These are phyloP conservation scores for Globisporangium cederbergense DNA, from an alignment of 352 stramenopile species.

Conservation along the genomic window DNA sequence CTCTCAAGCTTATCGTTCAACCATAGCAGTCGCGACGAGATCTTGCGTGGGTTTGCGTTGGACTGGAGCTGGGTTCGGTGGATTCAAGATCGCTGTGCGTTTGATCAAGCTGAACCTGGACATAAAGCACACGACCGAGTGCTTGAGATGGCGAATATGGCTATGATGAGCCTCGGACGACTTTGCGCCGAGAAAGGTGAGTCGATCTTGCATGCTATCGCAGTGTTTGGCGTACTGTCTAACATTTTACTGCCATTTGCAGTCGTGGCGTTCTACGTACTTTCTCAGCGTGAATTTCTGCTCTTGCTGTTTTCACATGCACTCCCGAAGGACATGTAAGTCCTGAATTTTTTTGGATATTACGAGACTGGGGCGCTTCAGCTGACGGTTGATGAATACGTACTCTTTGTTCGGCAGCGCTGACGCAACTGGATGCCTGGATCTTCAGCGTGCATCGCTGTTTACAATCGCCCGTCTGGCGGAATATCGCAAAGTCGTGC, in stretches of 20 bases:
- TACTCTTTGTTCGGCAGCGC: neutral
- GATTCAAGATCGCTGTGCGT: slow-evolving; percentile 12
- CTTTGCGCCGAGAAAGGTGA: slow-evolving; percentile 17
- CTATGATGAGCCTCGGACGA: slow-evolving; percentile 14
- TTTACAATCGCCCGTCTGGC: slow-evolving; percentile 30
- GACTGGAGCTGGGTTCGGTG: slow-evolving; percentile 15
- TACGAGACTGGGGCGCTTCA: neutral
- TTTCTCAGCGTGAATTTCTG: slow-evolving; percentile 10
- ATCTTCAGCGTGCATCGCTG: slow-evolving; percentile 25
- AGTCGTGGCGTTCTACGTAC: slow-evolving; percentile 14
- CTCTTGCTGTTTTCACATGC: slow-evolving; percentile 10
- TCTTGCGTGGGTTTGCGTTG: slow-evolving; percentile 1
- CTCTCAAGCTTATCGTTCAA: slow-evolving; percentile 9
- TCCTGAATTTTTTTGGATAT: neutral
- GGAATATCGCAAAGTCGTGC: slow-evolving; percentile 23
- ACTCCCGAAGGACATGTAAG: neutral
- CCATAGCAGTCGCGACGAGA: slow-evolving; percentile 11
- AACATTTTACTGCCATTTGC: neutral
- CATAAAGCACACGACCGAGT: neutral
- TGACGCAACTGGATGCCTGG: neutral
- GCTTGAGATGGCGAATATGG: neutral
- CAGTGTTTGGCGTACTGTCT: neutral
- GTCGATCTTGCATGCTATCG: neutral
- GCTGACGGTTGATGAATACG: neutral
- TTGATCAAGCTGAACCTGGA: slow-evolving; percentile 1